Conservation (phyloP, 1,284 basidiomycete species). For the Ceratobasidium sp. region DNA sequence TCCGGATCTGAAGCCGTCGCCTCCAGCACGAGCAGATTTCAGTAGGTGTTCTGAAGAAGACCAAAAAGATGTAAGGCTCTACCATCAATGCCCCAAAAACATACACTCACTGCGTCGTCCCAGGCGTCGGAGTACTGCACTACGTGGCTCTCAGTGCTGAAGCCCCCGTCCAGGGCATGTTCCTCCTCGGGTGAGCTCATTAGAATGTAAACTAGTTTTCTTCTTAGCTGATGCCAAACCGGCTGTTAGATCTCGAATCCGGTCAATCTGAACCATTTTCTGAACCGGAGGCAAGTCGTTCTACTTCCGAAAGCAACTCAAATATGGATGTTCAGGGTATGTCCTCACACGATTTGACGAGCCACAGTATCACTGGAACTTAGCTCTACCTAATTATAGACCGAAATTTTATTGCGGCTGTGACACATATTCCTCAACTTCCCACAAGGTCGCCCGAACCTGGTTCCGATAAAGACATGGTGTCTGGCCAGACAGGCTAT, state of each 20-base stretch:
- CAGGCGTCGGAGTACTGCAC: background rate
- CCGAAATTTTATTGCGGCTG: conserved; percentile 2
- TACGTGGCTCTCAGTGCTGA: conserved; percentile 26
- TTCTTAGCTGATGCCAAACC: background rate
- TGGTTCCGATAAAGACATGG: background rate
- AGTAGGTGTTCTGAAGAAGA: no score
- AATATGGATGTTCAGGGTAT: background rate
- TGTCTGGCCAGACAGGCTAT: background rate
- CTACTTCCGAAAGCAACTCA: no score
- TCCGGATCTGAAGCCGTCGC: background rate
- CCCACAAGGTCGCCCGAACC: no score
- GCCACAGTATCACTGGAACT: background rate
- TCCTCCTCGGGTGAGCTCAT: background rate
- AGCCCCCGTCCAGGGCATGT: conserved; percentile 3
- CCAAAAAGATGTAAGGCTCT: background rate
- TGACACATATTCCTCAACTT: conserved; percentile 17
- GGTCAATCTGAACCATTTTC: background rate
- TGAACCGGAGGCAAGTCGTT: background rate
- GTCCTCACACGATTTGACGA: background rate
- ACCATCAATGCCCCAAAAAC: no score
- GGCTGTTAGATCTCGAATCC: background rate
- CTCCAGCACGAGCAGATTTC: background rate
- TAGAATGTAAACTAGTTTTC: no score
- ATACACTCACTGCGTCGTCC: background rate
- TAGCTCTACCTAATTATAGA: background rate